Conservation (phyloP, 805 yeast species). For the Tetrapisispora fleetii region DNA sequence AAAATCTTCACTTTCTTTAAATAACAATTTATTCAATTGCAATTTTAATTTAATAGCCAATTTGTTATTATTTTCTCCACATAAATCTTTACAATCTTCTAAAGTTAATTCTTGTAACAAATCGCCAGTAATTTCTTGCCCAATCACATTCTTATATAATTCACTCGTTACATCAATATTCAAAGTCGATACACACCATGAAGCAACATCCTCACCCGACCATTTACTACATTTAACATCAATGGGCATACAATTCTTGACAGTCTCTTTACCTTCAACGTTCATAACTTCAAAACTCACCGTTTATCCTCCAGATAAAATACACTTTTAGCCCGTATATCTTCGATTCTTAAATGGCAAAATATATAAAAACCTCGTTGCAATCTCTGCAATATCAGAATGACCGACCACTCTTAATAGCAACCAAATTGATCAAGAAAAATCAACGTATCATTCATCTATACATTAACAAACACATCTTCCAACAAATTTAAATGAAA, state of each 20-base stretch:
- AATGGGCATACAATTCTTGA: background rate
- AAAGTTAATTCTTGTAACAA: constrained; percentile 59
- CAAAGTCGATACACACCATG: constrained; percentile 19
- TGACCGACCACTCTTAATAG: too few relatives aligned
- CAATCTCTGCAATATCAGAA: too few relatives aligned
- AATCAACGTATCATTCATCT: too few relatives aligned
- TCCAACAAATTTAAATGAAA: background rate
- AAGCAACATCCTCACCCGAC: constrained; percentile 17
- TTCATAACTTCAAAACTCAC: background rate
- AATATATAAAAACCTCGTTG: too few relatives aligned
- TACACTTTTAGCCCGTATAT: too few relatives aligned
- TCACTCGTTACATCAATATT: constrained; percentile 9
- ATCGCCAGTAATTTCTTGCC: constrained; percentile 40
- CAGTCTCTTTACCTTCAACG: background rate
- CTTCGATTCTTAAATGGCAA: too few relatives aligned
- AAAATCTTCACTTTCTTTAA: constrained; percentile 10
- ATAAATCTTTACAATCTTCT: constrained; percentile 66
- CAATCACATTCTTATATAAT: constrained; percentile 9
- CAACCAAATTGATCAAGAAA: too few relatives aligned
- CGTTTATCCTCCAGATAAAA: background rate
- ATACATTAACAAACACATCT: too few relatives aligned
- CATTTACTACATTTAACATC: constrained; percentile 10
- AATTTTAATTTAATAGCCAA: constrained; percentile 52
- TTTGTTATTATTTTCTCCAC: constrained; percentile 39
- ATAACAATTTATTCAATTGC: constrained; percentile 45